phyloP scores from a whole-genome alignment of 1,139 yeast genomes.

The Pichia sp. region DNA sequence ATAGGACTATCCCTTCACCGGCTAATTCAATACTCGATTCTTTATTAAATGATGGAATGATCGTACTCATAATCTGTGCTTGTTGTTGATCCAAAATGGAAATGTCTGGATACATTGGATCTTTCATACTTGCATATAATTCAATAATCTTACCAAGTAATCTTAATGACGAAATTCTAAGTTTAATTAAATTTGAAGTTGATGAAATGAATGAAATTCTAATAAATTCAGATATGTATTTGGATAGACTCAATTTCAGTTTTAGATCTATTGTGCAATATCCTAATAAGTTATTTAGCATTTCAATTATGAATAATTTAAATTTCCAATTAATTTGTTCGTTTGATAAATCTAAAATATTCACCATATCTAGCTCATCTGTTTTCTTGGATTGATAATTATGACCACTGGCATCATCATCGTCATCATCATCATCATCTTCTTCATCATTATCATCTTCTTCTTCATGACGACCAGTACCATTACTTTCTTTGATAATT shows the following conservation, averaged over 20 bases:
- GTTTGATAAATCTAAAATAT: conserved; percentile 35
- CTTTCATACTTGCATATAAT: conserved; percentile 47
- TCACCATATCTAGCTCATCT: conserved; percentile 10
- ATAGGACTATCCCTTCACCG: conserved; percentile 69
- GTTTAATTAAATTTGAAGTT: conserved; percentile 56
- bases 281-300: conserved; percentile 47
- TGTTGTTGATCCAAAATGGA: conserved; percentile 86
- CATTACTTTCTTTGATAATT: background rate
- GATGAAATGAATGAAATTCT: conserved; percentile 82
- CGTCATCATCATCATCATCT: conserved; percentile 26
- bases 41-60: conserved; percentile 78
- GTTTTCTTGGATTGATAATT: background rate
- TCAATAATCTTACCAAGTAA: conserved; percentile 55
- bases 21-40: conserved; percentile 73
- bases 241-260: conserved; percentile 39
- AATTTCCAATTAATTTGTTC: conserved; percentile 73
- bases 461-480: no score
- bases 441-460: conserved; percentile 1
- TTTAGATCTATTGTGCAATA: conserved; percentile 37
- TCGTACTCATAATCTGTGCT: conserved; percentile 87
- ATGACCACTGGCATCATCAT: conserved; percentile 12
- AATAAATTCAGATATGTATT: conserved; percentile 62
- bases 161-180: conserved; percentile 61
- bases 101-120: conserved; percentile 66
- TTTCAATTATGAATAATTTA: conserved; percentile 51